Base-by-base conservation (phyloP, 2,329 filamentous ascomycete species). In the Chaetomium globosum region DNA sequence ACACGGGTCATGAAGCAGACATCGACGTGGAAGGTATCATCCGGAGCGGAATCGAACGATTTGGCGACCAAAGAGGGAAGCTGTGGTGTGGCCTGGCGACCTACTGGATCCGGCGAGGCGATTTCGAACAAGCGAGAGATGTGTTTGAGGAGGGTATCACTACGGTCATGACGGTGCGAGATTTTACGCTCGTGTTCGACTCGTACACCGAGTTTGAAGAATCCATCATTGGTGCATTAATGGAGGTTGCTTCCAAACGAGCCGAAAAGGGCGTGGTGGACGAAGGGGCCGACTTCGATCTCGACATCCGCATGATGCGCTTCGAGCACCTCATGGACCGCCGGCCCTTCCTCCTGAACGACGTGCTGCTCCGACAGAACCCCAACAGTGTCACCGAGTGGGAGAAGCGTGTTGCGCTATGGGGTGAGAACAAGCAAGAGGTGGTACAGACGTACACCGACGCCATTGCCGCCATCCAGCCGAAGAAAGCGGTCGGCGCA, bases 291-390 rank as follows among this genome's bases (percentile, higher is more conserved):
- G 95, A 99, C 75, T 92, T 96, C 67, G 94, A 98, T 73, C 84
- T 99, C 33, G 96, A 99, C 76, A 92, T 98, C 71, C 88, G 93
- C 59, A 97, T 99, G 93, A 89, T 97, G 85, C 89, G 95, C 61
- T 99, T 99, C 73, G 95, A 99, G 77, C 93, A 97, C 73, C 83
- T 99, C 62, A 98, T 99, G 94, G 94, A 99, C 77, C 88, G 95
- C 61, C 86, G 95, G 62, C 94, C 95, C 4, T 99, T 99, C 80
- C 83, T 99, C 55, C 86, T 99, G 56, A 99, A 99, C 77, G 95
- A 99, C 75, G 95, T 99, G 21, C 82, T 98, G 16, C 81, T 99
- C 55, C 88, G 96, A 53, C 95, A 99, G 75, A 99, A 99, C 73
- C 94, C 95, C 0, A 92, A 97, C 80, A 97, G 93, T 73, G 94